phyloP scores from a whole-genome alignment of 495 filamentous ascomycete genomes.

The Penicilliopsis zonata region DNA sequence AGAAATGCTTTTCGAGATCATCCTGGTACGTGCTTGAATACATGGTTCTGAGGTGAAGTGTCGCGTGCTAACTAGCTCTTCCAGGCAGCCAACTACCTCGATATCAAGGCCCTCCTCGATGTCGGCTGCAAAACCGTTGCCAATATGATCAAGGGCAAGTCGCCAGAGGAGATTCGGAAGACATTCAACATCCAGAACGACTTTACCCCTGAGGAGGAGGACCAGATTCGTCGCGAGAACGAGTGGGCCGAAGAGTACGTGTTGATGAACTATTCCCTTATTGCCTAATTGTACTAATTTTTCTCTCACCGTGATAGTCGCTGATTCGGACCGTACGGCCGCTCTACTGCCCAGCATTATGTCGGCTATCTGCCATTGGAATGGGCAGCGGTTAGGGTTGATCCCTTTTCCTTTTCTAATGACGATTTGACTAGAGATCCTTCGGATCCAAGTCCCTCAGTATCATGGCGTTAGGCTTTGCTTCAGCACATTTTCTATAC shows the following conservation, averaged over 20 bases:
- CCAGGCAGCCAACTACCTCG: slow-evolving; percentile 60
- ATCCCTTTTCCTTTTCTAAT: too few relatives aligned
- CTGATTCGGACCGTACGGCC: too few relatives aligned
- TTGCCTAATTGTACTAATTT: slow-evolving; percentile 7
- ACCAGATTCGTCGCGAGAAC: slow-evolving; percentile 59
- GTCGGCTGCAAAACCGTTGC: slow-evolving; percentile 61
- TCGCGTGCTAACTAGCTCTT: background rate
- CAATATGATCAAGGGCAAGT: slow-evolving; percentile 66
- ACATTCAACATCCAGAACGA: slow-evolving; percentile 68
- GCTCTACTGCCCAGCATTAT: too few relatives aligned
- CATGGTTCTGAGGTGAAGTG: background rate
- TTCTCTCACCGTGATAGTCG: slow-evolving; percentile 17
- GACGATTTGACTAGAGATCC: background rate
- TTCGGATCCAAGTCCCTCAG: too few relatives aligned
- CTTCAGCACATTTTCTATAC: too few relatives aligned
- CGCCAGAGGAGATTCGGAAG: slow-evolving; percentile 62
- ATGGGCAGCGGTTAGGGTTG: too few relatives aligned
- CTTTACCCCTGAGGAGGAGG: slow-evolving; percentile 64
- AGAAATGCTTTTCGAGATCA: slow-evolving; percentile 99
- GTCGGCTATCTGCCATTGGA: too few relatives aligned
- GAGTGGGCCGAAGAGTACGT: slow-evolving; percentile 63
- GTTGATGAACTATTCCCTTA: background rate
- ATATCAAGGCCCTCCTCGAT: slow-evolving; percentile 57
- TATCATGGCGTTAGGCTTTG: slow-evolving; percentile 1
- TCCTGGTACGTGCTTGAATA: slow-evolving; percentile 57